These are phyloP conservation scores for Boletus smithii DNA, from an alignment of 1,284 basidiomycete species.

Conservation along the genomic window DNA sequence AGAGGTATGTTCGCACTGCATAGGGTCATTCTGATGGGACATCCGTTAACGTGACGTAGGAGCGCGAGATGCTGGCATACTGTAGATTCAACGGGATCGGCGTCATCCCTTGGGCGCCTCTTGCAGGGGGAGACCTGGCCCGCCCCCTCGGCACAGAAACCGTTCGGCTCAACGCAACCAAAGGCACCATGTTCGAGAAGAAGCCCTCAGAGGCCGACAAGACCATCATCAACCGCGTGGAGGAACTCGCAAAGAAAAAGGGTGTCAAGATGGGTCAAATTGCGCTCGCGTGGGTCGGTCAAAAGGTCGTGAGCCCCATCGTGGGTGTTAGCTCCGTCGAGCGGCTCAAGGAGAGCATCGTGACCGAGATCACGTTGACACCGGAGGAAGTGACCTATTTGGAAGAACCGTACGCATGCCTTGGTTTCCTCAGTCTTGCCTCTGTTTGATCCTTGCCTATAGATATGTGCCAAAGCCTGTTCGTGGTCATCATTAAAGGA, in stretches of 20 bases:
- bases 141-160: slow-evolving; percentile 36
- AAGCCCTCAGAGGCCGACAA: slow-evolving; percentile 32
- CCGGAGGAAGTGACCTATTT: slow-evolving; percentile 29
- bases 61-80: slow-evolving; percentile 47
- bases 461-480: slow-evolving; percentile 24
- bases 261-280: slow-evolving; percentile 42
- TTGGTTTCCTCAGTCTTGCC: not conserved
- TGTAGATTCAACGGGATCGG: slow-evolving; percentile 47
- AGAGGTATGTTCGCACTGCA: slow-evolving; percentile 23
- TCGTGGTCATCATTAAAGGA: slow-evolving; percentile 16
- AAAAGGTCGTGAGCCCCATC: slow-evolving; percentile 42
- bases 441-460: not conserved
- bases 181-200: slow-evolving; percentile 32
- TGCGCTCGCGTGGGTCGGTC: slow-evolving; percentile 38
- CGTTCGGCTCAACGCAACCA: slow-evolving; percentile 4
- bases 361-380: slow-evolving; percentile 20
- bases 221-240: slow-evolving; percentile 41
- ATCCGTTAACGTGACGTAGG: slow-evolving; percentile 28
- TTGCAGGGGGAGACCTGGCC: slow-evolving; percentile 39
- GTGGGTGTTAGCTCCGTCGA: slow-evolving; percentile 30
- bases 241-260: slow-evolving; percentile 39
- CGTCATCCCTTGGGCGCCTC: slow-evolving; percentile 42
- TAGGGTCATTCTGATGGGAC: too few species aligned
- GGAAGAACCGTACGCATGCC: slow-evolving; percentile 29
- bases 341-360: slow-evolving; percentile 25